Percentiles rank a stretch among this genome's conserved stretches.
phyloP scores from a whole-genome alignment of 768 basidiomycete genomes.

The Clavaria fumosa region DNA sequence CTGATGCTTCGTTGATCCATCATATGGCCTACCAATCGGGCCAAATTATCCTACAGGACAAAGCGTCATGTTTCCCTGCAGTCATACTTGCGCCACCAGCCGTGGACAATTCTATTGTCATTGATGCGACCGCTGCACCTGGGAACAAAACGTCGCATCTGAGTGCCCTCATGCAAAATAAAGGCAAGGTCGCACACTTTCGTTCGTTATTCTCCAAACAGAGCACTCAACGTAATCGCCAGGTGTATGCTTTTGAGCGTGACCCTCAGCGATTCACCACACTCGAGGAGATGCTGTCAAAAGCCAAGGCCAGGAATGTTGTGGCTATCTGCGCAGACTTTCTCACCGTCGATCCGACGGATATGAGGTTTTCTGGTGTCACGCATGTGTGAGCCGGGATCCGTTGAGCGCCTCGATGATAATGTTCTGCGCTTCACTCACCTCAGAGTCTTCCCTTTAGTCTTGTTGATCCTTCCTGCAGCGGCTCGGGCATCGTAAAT shows the following conservation, averaged over 20 bases:
- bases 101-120: slow-evolving; percentile 38
- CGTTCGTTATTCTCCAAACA: background rate
- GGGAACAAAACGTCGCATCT: slow-evolving; percentile 97
- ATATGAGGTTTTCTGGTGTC: slow-evolving; percentile 43
- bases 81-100: slow-evolving; percentile 65
- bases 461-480: slow-evolving; percentile 91
- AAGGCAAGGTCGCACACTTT: slow-evolving; percentile 47
- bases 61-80: slow-evolving; percentile 95
- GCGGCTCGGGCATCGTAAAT: slow-evolving; percentile 86
- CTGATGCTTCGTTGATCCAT: slow-evolving; percentile 47
- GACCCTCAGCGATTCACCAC: slow-evolving; percentile 72
- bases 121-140: slow-evolving; percentile 93
- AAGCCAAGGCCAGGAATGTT: slow-evolving; percentile 72
- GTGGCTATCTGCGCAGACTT: slow-evolving; percentile 71
- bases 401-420: background rate
- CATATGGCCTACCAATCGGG: slow-evolving; percentile 62
- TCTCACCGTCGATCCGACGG: slow-evolving; percentile 54
- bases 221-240: slow-evolving; percentile 1
- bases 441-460: slow-evolving; percentile 22
- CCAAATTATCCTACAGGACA: slow-evolving; percentile 88
- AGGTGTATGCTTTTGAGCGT: slow-evolving; percentile 83
- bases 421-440: slow-evolving; percentile 2
- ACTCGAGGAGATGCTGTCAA: slow-evolving; percentile 71
- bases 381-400: slow-evolving; percentile 67
- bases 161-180: slow-evolving; percentile 71